Base-by-base conservation (phyloP, 2,329 filamentous ascomycete genomes). In the Aphanocladium album region DNA sequence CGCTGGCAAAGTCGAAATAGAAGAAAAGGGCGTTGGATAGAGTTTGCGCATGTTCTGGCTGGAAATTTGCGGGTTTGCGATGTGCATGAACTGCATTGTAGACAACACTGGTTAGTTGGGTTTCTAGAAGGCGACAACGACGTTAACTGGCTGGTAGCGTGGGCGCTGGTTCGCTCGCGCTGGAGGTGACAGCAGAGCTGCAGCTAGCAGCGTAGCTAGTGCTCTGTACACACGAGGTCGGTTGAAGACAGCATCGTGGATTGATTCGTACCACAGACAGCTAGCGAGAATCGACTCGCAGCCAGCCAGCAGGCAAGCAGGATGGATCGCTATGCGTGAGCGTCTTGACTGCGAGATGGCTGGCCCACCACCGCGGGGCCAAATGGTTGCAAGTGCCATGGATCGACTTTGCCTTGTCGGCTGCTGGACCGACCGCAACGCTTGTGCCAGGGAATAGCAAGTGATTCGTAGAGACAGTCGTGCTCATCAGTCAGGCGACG, bases 371-470 rank as follows among this genome's bases (percentile, higher is more conserved):
- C 41, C 50, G 43, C 57, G 30, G 23, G 27, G 17, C 57, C 39
- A 7, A 30, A 19, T 54, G 49, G 54, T 54, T 54, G 23, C 50
- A 21, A 41, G 50, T 54, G 57, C 37, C 25, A 49, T 49, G 33
- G 57, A 60, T 60, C 57, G 57, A 16, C 41, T 39, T 21, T 49
- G 57, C 50, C 57, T 54, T 60, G 57, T 55, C 50, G 50, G 50
- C 50, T 60, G 19, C 30, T 60, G 50, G 47, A n/a, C 57, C 57
- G 57, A 54, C 57, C 57, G 57, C 41, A 60, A 60, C 57, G 50
- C 57, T 49, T 23, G 33, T 49, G 27, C 21, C 27, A 45, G 41
- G 41, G 37, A 51, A 49, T 47, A n/a, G 41, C 27, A 23, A 60
- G 45, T 60, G 45, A 57, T 49, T 46, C 25, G 25, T 12, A 17